These are phyloP conservation scores for Fonsecaea nubica DNA, from an alignment of 2,329 filamentous ascomycete genomes.

Conservation along the genomic window DNA sequence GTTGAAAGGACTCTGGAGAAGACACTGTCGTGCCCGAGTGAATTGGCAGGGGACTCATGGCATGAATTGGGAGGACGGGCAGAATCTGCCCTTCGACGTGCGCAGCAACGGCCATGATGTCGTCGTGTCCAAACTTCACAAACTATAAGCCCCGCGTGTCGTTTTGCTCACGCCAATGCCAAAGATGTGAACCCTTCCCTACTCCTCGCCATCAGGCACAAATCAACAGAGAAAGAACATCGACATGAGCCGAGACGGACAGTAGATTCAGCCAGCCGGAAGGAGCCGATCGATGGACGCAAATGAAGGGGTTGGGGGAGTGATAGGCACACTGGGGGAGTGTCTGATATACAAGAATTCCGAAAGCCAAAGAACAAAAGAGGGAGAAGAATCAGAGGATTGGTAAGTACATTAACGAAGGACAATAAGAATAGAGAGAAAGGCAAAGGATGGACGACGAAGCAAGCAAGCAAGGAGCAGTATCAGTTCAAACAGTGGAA, in stretches of 20 bases:
- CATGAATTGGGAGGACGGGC: constrained; percentile 33
- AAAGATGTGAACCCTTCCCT: constrained; percentile 17
- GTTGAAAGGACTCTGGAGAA: constrained; percentile 15
- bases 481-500: constrained; percentile 15
- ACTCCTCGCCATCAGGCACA: constrained; percentile 27
- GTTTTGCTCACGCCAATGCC: constrained; percentile 18
- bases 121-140: background rate
- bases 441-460: constrained; percentile 16
- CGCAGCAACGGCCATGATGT: constrained; percentile 21
- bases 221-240: constrained; percentile 9
- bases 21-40: constrained; percentile 26
- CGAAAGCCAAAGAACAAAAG: background rate
- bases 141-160: constrained; percentile 6
- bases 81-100: constrained; percentile 32
- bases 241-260: constrained; percentile 7
- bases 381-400: constrained; percentile 1
- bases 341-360: background rate
- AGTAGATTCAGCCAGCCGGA: constrained; percentile 11
- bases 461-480: constrained; percentile 9
- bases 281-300: constrained; percentile 15
- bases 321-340: background rate
- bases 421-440: constrained; percentile 20
- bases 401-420: constrained; percentile 23
- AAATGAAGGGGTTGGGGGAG: constrained; percentile 3
- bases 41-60: constrained; percentile 25